Conservation (phyloP, 2,329 filamentous ascomycete genomes). For the Cordyceps cateniannulata region DNA sequence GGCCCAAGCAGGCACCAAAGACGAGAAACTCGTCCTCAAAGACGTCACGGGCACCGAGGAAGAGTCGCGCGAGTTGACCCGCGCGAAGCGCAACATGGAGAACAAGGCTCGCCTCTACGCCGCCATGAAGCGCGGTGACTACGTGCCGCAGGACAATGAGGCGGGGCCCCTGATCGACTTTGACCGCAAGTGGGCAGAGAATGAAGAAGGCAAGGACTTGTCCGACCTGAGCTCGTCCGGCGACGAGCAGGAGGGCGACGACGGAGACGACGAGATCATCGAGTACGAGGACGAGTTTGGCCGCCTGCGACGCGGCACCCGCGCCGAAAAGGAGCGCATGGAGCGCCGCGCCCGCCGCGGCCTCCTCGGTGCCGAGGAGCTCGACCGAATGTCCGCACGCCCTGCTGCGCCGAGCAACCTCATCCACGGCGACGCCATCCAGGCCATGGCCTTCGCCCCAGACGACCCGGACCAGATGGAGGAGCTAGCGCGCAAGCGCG, state of each 20-base stretch:
- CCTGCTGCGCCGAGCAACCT: conserved; percentile 61
- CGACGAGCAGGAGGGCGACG: conserved; percentile 35
- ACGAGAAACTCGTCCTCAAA: conserved; percentile 43
- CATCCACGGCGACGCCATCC: conserved; percentile 81
- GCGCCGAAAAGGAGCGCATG: conserved; percentile 58
- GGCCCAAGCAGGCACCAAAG: conserved; percentile 36
- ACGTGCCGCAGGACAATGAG: conserved; percentile 59
- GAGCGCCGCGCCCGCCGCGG: conserved; percentile 47
- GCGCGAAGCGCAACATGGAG: conserved; percentile 76
- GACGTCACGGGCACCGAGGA: conserved; percentile 50
- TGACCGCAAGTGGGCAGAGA: conserved; percentile 89
- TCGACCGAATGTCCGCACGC: conserved; percentile 63
- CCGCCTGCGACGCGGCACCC: conserved; percentile 67
- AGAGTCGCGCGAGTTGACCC: conserved; percentile 61
- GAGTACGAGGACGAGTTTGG: conserved; percentile 93
- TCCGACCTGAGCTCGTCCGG: conserved; percentile 28
- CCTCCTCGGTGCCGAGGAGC: conserved; percentile 50
- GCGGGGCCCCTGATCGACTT: conserved; percentile 78
- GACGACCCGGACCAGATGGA: conserved; percentile 70
- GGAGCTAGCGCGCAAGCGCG: conserved; percentile 67
- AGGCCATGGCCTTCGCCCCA: conserved; percentile 75
- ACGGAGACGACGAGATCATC: conserved; percentile 54
- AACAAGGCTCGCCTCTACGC: conserved; percentile 85
- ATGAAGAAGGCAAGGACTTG: conserved; percentile 50
- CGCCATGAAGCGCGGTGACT: conserved; percentile 84